Base-by-base conservation (phyloP, 768 basidiomycete species). In the Saitozyma podzolica region DNA sequence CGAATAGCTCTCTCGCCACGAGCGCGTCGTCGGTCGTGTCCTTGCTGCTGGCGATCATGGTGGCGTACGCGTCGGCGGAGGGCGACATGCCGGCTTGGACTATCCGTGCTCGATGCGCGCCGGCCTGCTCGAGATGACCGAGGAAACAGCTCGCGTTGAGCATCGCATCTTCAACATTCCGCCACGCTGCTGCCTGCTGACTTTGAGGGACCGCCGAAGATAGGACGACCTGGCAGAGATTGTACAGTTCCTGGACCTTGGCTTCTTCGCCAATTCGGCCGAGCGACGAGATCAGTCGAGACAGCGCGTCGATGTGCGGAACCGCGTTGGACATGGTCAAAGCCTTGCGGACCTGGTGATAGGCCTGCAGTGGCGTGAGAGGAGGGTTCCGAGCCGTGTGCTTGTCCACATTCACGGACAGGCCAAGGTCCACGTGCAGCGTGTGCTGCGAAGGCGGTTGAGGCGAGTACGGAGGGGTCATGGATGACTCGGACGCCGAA, bases 11-110 rank as follows among this genome's bases (percentile, higher is more conserved):
- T 79, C 92, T 82, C 0, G 92, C 94, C 66, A 92, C 90, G 3
- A 87, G 84, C 0, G 92, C 89, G 70, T 98, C 95, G 78, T 98
- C 95, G 10, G 96, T 98, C 19, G 95, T 96, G 67, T 97, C 92
- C 80, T 89, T 91, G 70, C 91, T 86, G 64, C 85, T 84, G 48
- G 88, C 84, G 65, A 99, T 92, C 71, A 98, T 84, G 6, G 90
- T 89, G 6, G 90, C 95, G 73, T 97, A 99, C 0, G 93, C 89
- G 60, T 97, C 92, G 0, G 93, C 88, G 0, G 86, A 87, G 6
- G 94, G 94, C 2, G 87, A 84, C 11, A 86, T 84, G 0, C 90
- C 89, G 17, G 88, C 85, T 56, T 88, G 84, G 17, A 95, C 82
- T 41, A 99, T 87, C 50, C 91, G 85, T 17, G 81, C 74, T 17